Conservation (phyloP, 1,284 basidiomycete genomes). For the Tilletia caries region DNA sequence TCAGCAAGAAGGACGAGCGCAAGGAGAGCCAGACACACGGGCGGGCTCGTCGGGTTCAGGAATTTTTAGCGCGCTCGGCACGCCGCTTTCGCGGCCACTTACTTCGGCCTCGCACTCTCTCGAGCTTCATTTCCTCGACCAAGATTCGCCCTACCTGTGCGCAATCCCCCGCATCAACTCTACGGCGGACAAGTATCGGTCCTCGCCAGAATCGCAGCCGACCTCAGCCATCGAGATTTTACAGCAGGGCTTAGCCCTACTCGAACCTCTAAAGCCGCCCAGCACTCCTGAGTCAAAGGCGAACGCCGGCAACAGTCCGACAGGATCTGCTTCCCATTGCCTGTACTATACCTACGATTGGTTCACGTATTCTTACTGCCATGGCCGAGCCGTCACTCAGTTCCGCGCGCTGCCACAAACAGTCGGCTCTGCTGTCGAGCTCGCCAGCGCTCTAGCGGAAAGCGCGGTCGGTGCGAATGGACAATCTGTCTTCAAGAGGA, state of each 20-base stretch:
- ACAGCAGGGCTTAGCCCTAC: constrained; percentile 22
- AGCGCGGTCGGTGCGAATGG: constrained; percentile 26
- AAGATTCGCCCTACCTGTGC: constrained; percentile 11
- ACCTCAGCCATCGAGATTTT: constrained; percentile 12
- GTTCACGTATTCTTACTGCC: constrained; percentile 49
- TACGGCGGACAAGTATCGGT: background rate
- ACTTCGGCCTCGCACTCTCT: background rate
- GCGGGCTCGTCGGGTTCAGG: background rate
- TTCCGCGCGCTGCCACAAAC: constrained; percentile 29
- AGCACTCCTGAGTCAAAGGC: background rate
- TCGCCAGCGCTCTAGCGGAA: constrained; percentile 20
- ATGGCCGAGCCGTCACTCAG: constrained; percentile 37
- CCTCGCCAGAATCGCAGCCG: background rate
- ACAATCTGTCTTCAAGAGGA: constrained; percentile 22
- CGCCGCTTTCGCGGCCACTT: background rate
- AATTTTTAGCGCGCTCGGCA: background rate
- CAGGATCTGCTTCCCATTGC: constrained; percentile 18
- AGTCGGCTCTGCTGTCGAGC: constrained; percentile 4
- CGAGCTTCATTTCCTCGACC: constrained; percentile 6
- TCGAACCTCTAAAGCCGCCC: constrained; percentile 33
- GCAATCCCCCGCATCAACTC: background rate
- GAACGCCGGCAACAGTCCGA: background rate
- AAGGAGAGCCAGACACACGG: background rate
- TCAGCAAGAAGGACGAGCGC: background rate
- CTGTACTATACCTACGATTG: constrained; percentile 44